A percentile compares a stretch with the other conserved stretches of the same genome.
Conservation (phyloP, 345 rosid genomes). For the Arabis hirsuta region DNA sequence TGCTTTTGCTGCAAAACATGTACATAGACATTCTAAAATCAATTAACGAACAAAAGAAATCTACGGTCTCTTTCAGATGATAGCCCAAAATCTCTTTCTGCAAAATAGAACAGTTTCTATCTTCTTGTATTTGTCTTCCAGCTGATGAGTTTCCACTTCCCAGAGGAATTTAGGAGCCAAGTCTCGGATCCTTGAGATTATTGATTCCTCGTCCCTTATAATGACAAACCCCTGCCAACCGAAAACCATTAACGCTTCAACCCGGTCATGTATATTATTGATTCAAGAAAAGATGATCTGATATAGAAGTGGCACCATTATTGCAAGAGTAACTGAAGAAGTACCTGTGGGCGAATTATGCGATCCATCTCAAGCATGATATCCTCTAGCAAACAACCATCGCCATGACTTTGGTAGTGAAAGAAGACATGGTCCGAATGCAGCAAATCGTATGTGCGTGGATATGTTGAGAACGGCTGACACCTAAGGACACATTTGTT, state of each 20-base stretch:
- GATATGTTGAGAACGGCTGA: constrained; percentile 94
- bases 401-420: constrained; percentile 55
- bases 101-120: constrained; percentile 70
- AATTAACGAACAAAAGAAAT: not conserved
- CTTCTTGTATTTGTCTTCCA: constrained; percentile 62
- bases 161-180: constrained; percentile 78
- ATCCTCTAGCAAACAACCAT: constrained; percentile 79
- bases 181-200: constrained; percentile 58
- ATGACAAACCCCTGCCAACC: constrained; percentile 73
- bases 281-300: not conserved
- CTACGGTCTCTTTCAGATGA: constrained; percentile 40
- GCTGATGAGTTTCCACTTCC: constrained; percentile 69
- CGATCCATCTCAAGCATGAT: constrained; percentile 95
- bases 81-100: constrained; percentile 86
- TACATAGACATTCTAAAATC: constrained; percentile 7
- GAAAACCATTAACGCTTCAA: not conserved
- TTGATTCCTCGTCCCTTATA: constrained; percentile 74
- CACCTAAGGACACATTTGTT: constrained; percentile 55
- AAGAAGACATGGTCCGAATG: constrained; percentile 74
- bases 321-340: not conserved
- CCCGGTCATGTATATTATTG: not conserved
- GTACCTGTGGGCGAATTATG: constrained; percentile 80
- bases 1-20: constrained; percentile 23
- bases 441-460: constrained; percentile 83
- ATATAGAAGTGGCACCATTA: constrained; percentile 11